Conservation (phyloP, 176 grass and related monocot genomes). For the Cymbopogon citratus region DNA sequence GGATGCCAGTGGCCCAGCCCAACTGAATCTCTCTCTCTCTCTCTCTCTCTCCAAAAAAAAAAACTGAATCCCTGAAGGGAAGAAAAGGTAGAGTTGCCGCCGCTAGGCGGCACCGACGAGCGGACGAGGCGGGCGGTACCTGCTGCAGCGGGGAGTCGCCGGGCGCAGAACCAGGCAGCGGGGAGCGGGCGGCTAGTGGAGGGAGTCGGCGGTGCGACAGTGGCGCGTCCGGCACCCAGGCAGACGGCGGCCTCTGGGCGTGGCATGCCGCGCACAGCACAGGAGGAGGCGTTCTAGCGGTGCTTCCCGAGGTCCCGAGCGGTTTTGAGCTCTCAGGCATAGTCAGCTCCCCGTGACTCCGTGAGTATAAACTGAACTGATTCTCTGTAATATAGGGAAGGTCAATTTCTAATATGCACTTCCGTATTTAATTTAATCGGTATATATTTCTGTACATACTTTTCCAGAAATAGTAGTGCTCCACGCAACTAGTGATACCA, state of each 20-base stretch:
- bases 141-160: neutral
- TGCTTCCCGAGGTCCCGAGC: neutral
- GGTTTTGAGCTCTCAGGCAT: neutral
- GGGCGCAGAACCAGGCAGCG: neutral
- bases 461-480: neutral
- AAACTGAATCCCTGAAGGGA: neutral
- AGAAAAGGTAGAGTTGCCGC: neutral
- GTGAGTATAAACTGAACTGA: neutral
- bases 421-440: too few species aligned
- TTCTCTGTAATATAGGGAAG: neutral
- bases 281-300: neutral
- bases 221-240: neutral
- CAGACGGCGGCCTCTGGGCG: neutral
- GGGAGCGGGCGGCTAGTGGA: neutral
- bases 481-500: neutral
- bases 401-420: neutral
- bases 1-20: conserved; percentile 11
- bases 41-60: too few species aligned
- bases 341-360: neutral
- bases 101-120: neutral
- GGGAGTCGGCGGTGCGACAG: neutral
- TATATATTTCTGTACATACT: neutral
- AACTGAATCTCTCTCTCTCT: neutral
- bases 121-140: neutral
- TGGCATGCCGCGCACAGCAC: neutral